Percentiles rank a stretch among this genome's conserved stretches.
Evolutionary conservation across 2,329 filamentous ascomycete genomes (phyloP).

Genomic region (Exophiala viscosa): DNA sequence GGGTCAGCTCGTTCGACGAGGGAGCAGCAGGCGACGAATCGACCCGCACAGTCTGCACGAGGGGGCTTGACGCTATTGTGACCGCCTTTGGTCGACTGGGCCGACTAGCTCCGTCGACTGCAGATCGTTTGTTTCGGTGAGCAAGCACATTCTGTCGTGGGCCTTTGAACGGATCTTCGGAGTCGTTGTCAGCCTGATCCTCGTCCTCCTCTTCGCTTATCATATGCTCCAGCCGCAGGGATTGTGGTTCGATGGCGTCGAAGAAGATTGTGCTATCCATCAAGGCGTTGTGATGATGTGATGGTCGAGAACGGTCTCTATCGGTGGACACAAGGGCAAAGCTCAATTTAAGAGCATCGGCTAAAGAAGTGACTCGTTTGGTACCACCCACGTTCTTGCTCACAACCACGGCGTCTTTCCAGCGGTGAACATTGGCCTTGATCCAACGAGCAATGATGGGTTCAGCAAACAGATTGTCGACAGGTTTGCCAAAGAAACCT

Average conservation of each 20-base stretch:
- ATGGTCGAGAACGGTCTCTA: conserved; percentile 45
- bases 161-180: conserved; percentile 29
- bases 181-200: conserved; percentile 31
- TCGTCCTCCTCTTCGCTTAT: conserved; percentile 22
- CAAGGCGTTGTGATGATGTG: conserved; percentile 56
- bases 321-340: conserved; percentile 95
- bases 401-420: conserved; percentile 90
- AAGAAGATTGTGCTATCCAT: conserved; percentile 74
- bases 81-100: conserved; percentile 24
- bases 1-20: conserved; percentile 32
- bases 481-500: conserved; percentile 95
- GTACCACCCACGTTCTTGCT: conserved; percentile 98
- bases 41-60: conserved; percentile 24
- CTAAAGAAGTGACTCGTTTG: conserved; percentile 92
- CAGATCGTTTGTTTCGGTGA: conserved; percentile 4
- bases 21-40: conserved; percentile 29
- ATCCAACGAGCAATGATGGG: conserved; percentile 96
- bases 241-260: conserved; percentile 55
- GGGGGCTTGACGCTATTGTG: conserved; percentile 30
- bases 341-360: conserved; percentile 93
- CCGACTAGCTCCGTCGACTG: conserved; percentile 10
- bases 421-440: conserved; percentile 72
- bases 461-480: conserved; percentile 95
- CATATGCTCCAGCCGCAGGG: conserved; percentile 19
- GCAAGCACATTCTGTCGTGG: conserved; percentile 6